phyloP scores from a whole-genome alignment of 164 flowering plant species.

The Liriodendron chinense region DNA sequence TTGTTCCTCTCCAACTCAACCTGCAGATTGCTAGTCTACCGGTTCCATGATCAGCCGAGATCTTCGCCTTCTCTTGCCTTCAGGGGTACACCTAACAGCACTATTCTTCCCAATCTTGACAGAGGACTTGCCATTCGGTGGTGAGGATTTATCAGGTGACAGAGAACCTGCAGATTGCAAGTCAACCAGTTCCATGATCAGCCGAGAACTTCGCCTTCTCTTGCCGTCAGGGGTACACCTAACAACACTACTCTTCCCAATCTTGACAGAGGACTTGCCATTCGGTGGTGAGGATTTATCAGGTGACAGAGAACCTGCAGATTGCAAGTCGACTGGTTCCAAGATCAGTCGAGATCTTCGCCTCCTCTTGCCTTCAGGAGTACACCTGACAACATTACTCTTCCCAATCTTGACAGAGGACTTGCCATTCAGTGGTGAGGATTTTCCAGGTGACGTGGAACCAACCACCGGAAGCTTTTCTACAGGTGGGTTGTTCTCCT shows the following conservation, averaged over 20 bases:
- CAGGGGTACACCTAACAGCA: constrained; percentile 55
- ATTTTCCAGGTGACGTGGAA: constrained; percentile 22
- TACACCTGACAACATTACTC: constrained; percentile 35
- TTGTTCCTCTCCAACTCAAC: constrained; percentile 16
- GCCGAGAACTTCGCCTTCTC: constrained; percentile 55
- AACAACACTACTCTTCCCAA: constrained; percentile 33
- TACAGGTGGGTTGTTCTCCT: constrained; percentile 18
- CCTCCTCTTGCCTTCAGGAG: constrained; percentile 78
- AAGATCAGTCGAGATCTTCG: constrained; percentile 39
- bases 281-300: constrained; percentile 19
- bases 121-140: constrained; percentile 31
- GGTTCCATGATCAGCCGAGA: constrained; percentile 36
- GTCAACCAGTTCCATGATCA: constrained; percentile 34
- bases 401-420: constrained; percentile 37
- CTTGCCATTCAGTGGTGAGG: constrained; percentile 32
- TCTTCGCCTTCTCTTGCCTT: constrained; percentile 66
- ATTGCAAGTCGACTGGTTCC: constrained; percentile 40
- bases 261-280: constrained; percentile 35
- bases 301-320: constrained; percentile 25
- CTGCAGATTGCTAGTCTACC: constrained; percentile 34
- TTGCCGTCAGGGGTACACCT: constrained; percentile 74
- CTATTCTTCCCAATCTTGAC: constrained; percentile 38
- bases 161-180: constrained; percentile 29
- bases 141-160: constrained; percentile 24
- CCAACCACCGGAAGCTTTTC: constrained; percentile 12